Conservation (phyloP, 2,329 filamentous ascomycete species). For the Exophiala xenobiotica region DNA sequence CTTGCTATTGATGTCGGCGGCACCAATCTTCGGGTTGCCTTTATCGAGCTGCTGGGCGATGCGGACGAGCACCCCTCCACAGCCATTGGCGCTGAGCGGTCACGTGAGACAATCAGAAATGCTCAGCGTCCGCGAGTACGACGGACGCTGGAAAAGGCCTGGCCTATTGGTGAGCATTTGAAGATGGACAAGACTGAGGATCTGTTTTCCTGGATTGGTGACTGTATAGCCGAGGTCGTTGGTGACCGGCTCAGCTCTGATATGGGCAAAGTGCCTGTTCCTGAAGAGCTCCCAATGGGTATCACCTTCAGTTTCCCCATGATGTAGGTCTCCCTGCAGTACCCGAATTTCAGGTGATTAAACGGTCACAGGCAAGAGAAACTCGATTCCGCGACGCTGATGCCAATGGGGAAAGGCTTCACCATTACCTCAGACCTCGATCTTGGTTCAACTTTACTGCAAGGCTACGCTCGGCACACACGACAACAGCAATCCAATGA, state of each 20-base stretch:
- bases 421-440: constrained; percentile 57
- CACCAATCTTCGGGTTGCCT: constrained; percentile 56
- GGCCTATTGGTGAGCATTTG: constrained; percentile 71
- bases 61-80: constrained; percentile 34
- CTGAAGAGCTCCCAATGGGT: constrained; percentile 49
- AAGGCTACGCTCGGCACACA: constrained; percentile 55
- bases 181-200: constrained; percentile 73
- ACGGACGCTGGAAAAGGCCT: constrained; percentile 66
- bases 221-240: constrained; percentile 72
- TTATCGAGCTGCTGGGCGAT: constrained; percentile 54
- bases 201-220: constrained; percentile 78
- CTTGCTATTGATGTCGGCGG: constrained; percentile 59
- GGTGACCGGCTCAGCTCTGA: constrained; percentile 48
- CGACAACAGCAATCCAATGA: constrained; percentile 35
- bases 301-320: constrained; percentile 53
- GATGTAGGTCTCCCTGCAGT: constrained; percentile 39
- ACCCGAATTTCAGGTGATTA: constrained; percentile 16
- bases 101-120: constrained; percentile 45
- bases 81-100: constrained; percentile 35
- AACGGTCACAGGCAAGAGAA: constrained; percentile 55
- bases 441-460: constrained; percentile 54
- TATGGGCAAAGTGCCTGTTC: constrained; percentile 39
- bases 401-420: constrained; percentile 61
- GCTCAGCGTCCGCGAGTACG: constrained; percentile 54
- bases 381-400: constrained; percentile 54